These are phyloP conservation scores for Starmerella scarabaei DNA, from an alignment of 805 yeast genomes.

Conservation along the genomic window DNA sequence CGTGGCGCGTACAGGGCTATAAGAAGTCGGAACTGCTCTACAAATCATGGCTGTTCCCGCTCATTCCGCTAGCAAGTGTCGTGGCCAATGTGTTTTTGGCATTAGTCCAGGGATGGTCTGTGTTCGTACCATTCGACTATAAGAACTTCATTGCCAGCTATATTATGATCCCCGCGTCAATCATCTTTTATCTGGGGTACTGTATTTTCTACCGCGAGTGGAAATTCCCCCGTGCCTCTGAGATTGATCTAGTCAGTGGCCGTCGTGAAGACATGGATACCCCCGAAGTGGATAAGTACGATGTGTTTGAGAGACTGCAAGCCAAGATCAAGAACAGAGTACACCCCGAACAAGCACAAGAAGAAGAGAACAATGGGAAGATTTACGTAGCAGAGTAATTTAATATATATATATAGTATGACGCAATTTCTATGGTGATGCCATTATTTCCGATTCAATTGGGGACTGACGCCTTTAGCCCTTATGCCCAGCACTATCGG, in stretches of 20 bases:
- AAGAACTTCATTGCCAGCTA: slow-evolving; percentile 49
- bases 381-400: too few relatives aligned
- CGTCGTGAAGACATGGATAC: slow-evolving; percentile 17
- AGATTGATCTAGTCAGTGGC: slow-evolving; percentile 32
- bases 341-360: neutral
- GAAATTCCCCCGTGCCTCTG: slow-evolving; percentile 30
- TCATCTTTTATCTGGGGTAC: slow-evolving; percentile 31
- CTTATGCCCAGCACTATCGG: too few relatives aligned
- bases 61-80: slow-evolving; percentile 38
- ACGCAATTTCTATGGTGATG: too few relatives aligned
- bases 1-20: slow-evolving; percentile 33
- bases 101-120: slow-evolving; percentile 54
- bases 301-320: neutral
- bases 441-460: too few relatives aligned
- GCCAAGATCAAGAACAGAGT: neutral
- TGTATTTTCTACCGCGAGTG: slow-evolving; percentile 30
- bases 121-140: slow-evolving; percentile 46
- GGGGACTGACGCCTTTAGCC: too few relatives aligned
- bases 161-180: slow-evolving; percentile 47
- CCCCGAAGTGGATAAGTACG: neutral
- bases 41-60: slow-evolving; percentile 40
- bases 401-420: too few relatives aligned
- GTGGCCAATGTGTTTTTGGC: slow-evolving; percentile 40
- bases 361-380: too few relatives aligned
- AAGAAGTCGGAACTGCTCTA: slow-evolving; percentile 37